phyloP scores from a whole-genome alignment of 2,329 filamentous ascomycete species.

The Intubia oerlemansii region DNA sequence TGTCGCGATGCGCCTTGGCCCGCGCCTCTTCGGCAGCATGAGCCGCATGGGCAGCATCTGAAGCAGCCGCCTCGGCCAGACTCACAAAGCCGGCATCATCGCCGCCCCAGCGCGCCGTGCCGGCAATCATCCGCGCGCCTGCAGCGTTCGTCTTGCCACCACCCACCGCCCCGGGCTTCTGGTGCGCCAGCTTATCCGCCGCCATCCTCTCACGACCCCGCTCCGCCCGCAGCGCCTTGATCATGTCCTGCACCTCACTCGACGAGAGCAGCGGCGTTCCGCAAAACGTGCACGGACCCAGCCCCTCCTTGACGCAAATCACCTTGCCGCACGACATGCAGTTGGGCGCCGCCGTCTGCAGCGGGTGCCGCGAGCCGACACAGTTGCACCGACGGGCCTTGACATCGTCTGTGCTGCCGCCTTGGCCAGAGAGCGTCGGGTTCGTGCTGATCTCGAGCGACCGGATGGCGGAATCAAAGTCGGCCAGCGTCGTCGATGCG shows the following conservation, averaged over 20 bases:
- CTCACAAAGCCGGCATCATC: conserved; percentile 27
- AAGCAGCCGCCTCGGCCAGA: conserved; percentile 24
- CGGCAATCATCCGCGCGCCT: conserved; percentile 6
- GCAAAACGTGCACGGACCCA: conserved; percentile 89
- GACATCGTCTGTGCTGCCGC: conserved; percentile 20
- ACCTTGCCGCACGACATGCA: conserved; percentile 88
- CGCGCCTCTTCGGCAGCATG: conserved; percentile 22
- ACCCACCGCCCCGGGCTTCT: conserved; percentile 30
- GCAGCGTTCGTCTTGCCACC: conserved; percentile 3
- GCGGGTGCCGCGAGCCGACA: conserved; percentile 67
- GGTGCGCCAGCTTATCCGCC: conserved; percentile 51
- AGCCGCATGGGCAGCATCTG: conserved; percentile 18
- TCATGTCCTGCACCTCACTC: conserved; percentile 65
- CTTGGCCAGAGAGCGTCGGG: conserved; percentile 31
- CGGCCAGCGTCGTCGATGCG: conserved; percentile 49
- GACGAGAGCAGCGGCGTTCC: conserved; percentile 48
- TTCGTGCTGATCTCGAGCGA: conserved; percentile 84
- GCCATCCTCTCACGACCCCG: conserved; percentile 73
- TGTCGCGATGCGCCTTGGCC: conserved; percentile 62
- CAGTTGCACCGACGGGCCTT: conserved; percentile 59
- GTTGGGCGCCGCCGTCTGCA: conserved; percentile 82
- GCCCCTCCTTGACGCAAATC: conserved; percentile 79
- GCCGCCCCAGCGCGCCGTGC: conserved; percentile 7
- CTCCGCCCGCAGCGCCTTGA: conserved; percentile 64
- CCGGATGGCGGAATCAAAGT: conserved; percentile 64